These are phyloP conservation scores for Choiromyces venosus DNA, from an alignment of 495 filamentous ascomycete genomes.

Conservation along the genomic window DNA sequence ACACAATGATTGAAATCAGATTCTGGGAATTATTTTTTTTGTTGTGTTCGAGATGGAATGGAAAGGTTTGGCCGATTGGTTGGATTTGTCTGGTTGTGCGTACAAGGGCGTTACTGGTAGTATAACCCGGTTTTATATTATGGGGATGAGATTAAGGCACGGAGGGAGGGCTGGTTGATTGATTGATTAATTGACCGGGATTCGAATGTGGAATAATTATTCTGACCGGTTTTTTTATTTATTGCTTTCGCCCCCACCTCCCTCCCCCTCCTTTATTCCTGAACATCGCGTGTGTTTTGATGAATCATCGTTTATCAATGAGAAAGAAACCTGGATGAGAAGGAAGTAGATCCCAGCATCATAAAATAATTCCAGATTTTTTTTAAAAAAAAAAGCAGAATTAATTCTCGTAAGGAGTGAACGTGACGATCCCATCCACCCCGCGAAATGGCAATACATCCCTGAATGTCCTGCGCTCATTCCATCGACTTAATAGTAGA, in stretches of 20 bases:
- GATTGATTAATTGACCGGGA: background rate
- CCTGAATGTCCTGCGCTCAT: conserved; percentile 9
- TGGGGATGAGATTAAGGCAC: background rate
- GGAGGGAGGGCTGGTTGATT: background rate
- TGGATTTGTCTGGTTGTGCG: background rate
- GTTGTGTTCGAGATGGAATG: too few species aligned
- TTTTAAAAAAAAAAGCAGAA: too few species aligned
- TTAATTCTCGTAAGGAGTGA: background rate
- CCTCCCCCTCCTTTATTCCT: background rate
- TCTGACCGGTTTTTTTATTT: background rate
- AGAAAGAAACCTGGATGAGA: background rate
- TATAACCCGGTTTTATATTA: background rate
- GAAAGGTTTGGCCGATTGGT: background rate
- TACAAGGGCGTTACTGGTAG: background rate
- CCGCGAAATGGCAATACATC: conserved; percentile 9
- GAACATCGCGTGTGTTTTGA: background rate
- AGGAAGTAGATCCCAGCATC: background rate
- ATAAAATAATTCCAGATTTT: background rate
- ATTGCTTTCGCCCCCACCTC: background rate
- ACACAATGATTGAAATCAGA: too few species aligned
- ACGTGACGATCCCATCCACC: conserved; percentile 9
- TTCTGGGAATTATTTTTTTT: background rate
- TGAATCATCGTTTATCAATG: background rate
- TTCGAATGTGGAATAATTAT: background rate
- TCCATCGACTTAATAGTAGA: conserved; percentile 7